A percentile compares a stretch with the other conserved stretches of the same genome.
These are phyloP conservation scores for Fusarium nodosum DNA, from an alignment of 2,329 filamentous ascomycete genomes.

Conservation along the genomic window DNA sequence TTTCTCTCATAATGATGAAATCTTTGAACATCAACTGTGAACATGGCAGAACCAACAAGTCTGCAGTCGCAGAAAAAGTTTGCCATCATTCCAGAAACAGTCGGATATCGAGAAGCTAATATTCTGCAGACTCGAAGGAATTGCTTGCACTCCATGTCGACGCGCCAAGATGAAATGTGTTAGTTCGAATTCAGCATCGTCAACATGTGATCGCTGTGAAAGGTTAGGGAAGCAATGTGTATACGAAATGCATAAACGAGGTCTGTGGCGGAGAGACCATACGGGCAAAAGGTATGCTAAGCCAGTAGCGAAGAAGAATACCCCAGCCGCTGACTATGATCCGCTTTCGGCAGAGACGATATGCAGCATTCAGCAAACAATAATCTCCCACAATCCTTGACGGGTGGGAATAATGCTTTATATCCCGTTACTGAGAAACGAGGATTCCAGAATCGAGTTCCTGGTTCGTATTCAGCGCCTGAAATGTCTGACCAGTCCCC, in stretches of 20 bases:
- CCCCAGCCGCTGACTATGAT: background rate
- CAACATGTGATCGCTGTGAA: slow-evolving; percentile 7
- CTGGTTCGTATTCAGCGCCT: background rate
- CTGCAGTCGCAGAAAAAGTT: background rate
- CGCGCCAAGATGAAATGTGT: slow-evolving; percentile 24
- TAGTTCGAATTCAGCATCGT: background rate
- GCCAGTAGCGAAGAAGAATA: background rate
- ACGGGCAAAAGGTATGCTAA: background rate
- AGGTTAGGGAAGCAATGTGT: slow-evolving; percentile 2
- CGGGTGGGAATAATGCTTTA: background rate
- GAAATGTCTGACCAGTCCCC: background rate
- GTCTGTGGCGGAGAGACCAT: background rate
- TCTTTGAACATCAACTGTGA: background rate
- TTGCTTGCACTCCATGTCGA: slow-evolving; percentile 14
- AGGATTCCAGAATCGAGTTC: background rate
- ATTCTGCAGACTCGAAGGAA: background rate
- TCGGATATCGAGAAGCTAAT: background rate
- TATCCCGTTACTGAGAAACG: background rate
- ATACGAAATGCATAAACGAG: slow-evolving; percentile 7
- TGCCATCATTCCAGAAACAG: background rate
- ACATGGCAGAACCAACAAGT: background rate
- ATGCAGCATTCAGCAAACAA: background rate
- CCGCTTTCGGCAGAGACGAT: background rate
- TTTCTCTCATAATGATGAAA: background rate
- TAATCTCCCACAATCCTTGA: background rate